Evolutionary conservation across 345 rosid genomes (phyloP).

Genomic region (Eutrema yunnanense): DNA sequence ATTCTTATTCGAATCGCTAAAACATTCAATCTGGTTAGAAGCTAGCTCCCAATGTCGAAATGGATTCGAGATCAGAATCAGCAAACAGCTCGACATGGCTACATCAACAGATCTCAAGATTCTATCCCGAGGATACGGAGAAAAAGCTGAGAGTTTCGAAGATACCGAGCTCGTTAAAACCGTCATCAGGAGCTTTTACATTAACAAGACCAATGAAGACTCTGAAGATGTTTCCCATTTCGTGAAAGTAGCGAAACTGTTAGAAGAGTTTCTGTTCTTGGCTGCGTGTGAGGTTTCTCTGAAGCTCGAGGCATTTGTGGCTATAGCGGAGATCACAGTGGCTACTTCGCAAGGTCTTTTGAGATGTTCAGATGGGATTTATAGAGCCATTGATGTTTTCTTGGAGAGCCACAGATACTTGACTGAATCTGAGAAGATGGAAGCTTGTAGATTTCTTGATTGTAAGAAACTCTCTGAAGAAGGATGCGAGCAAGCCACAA

Average conservation of each 20-base stretch:
- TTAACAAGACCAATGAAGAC: constrained; percentile 19
- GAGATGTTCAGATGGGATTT: constrained; percentile 55
- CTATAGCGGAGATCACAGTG: constrained; percentile 46
- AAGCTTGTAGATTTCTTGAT: constrained; percentile 59
- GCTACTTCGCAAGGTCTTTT: constrained; percentile 41
- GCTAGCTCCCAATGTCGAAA: constrained; percentile 47
- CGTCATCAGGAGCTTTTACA: constrained; percentile 55
- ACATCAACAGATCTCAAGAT: constrained; percentile 49
- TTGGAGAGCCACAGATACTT: constrained; percentile 54
- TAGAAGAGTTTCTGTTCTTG: constrained; percentile 61
- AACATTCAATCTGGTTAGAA: constrained; percentile 41
- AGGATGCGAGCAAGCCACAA: constrained; percentile 57
- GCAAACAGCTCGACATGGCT: constrained; percentile 68
- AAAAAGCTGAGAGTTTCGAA: constrained; percentile 35
- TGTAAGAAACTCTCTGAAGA: constrained; percentile 56
- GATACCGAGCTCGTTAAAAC: constrained; percentile 54
- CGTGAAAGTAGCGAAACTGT: constrained; percentile 46
- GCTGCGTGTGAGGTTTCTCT: constrained; percentile 56
- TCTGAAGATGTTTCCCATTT: constrained; percentile 21
- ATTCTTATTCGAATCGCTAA: constrained; percentile 49
- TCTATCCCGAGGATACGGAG: constrained; percentile 41
- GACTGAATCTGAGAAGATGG: constrained; percentile 58
- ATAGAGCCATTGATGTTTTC: constrained; percentile 66
- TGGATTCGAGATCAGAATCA: constrained; percentile 58
- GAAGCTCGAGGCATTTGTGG: constrained; percentile 42